A percentile compares a stretch with the other conserved stretches of the same genome.
Conservation (phyloP, 768 basidiomycete species). For the Tylopilus balloui region DNA sequence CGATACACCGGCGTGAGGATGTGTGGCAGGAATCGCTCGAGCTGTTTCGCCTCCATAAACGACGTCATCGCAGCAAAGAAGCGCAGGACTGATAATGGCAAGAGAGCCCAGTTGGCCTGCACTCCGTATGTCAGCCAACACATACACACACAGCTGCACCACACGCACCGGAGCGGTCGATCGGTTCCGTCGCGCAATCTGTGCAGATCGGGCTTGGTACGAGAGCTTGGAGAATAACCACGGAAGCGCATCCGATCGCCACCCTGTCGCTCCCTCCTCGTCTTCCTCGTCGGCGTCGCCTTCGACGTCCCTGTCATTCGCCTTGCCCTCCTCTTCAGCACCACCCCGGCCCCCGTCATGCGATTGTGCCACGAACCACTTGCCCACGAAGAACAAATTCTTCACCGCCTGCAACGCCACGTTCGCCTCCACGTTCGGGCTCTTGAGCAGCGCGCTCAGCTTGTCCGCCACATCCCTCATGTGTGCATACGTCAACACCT, state of each 20-base stretch:
- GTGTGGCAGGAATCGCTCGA: slow-evolving; percentile 74
- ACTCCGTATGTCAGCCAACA: background rate
- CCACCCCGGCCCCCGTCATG: slow-evolving; percentile 26
- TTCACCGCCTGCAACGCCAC: slow-evolving; percentile 86
- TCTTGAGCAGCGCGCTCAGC: slow-evolving; percentile 73
- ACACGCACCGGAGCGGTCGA: slow-evolving; percentile 29
- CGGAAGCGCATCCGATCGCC: slow-evolving; percentile 55
- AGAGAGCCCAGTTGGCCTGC: slow-evolving; percentile 79
- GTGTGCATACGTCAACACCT: slow-evolving; percentile 47
- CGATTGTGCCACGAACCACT: slow-evolving; percentile 56
- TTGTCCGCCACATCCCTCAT: slow-evolving; percentile 73
- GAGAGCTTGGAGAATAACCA: slow-evolving; percentile 97
- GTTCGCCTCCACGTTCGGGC: slow-evolving; percentile 66
- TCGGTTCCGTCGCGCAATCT: slow-evolving; percentile 63
- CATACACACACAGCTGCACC: no score
- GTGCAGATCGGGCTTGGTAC: slow-evolving; percentile 74
- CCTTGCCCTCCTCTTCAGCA: slow-evolving; percentile 18
- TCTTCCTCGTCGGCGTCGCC: slow-evolving; percentile 17
- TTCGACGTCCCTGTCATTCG: slow-evolving; percentile 13
- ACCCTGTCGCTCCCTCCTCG: slow-evolving; percentile 14
- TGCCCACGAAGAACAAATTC: slow-evolving; percentile 89
- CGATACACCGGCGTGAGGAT: slow-evolving; percentile 85
- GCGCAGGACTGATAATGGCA: slow-evolving; percentile 73
- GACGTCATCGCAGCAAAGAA: slow-evolving; percentile 94
- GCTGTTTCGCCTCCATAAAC: slow-evolving; percentile 51